Evolutionary conservation across 2,329 filamentous ascomycete species (phyloP), one percentile per base, ranked within the genome.

Genomic region (Scedosporium minutisporum): DNA sequence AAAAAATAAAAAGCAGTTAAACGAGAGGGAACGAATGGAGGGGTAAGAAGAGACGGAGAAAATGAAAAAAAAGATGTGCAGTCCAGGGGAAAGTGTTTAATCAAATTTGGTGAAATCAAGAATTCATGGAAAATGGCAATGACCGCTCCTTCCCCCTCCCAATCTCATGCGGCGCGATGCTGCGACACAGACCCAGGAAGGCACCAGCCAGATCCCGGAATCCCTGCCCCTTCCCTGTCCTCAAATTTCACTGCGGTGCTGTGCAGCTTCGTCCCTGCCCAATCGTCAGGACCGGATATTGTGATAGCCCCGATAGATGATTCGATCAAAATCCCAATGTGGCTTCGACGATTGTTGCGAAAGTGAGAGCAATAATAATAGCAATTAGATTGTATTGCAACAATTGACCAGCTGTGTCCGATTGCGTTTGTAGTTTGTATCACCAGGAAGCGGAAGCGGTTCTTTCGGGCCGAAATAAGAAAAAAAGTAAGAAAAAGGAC

Each of bases 201-300:
- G 29, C 29, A 33, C 29, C 29, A 33, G 29, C 6, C 29, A 9
- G 29, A 33, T 33, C 29, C 29, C 6, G 29, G 29, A 33, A 60
- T 42, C 58, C 58, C 42, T 60, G 58, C 33, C 29, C 58, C 41
- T 60, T 60, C 58, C 58, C n/a, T 44, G 21, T 42, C 58, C 58
- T 60, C 42, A 41, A 60, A 60, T 60, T 29, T 60, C 42, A n/a
- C 41, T 21, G 27, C 23, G 42, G 25, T 33, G 7, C 12, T n/a
- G 41, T 33, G 58, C 46, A 29, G 48, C 23, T 14, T 51, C 41
- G 58, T 42, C 23, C 58, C 58, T 60, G 58, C 58, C 58, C 58
- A 48, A 27, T 58, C 7, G n/a, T 41, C 27, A 3, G 27, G n/a
- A 1, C 18, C 55, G 33, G 27, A 58, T 41, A 58, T 27, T n/a